Percentiles rank a stretch among this genome's conserved stretches.
Conservation (phyloP, 2,329 filamentous ascomycete species). For the Claviceps fusiformis region DNA sequence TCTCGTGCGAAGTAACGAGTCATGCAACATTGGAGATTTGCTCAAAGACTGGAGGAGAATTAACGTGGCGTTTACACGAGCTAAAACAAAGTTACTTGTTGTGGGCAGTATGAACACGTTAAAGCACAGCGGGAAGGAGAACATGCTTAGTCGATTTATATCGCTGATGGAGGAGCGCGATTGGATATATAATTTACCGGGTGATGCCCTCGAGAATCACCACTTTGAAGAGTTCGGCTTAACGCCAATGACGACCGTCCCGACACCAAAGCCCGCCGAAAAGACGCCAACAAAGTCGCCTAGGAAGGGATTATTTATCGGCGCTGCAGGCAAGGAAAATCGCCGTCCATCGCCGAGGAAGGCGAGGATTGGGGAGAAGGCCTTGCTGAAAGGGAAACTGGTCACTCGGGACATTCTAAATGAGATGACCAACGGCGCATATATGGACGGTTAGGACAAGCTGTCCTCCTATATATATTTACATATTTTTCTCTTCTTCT, state of each 20-base stretch:
- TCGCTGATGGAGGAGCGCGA: slow-evolving; percentile 58
- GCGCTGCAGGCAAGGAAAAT: slow-evolving; percentile 29
- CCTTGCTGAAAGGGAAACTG: slow-evolving; percentile 51
- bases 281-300: slow-evolving; percentile 18
- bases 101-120: slow-evolving; percentile 73
- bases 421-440: slow-evolving; percentile 42
- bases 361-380: slow-evolving; percentile 44
- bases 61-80: slow-evolving; percentile 90
- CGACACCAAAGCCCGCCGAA: slow-evolving; percentile 4
- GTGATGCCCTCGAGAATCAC: slow-evolving; percentile 52
- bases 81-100: slow-evolving; percentile 82
- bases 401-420: slow-evolving; percentile 69
- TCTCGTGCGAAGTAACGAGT: slow-evolving; percentile 77
- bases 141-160: slow-evolving; percentile 67
- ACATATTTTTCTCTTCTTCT: background rate
- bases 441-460: slow-evolving; percentile 8
- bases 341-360: slow-evolving; percentile 35
- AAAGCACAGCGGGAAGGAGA: slow-evolving; percentile 55
- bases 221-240: slow-evolving; percentile 42
- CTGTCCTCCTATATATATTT: too few relatives aligned
- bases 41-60: slow-evolving; percentile 85
- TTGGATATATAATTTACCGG: slow-evolving; percentile 69
- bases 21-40: slow-evolving; percentile 73
- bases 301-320: slow-evolving; percentile 7
- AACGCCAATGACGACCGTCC: slow-evolving; percentile 26